Base-by-base conservation (phyloP, 2,329 filamentous ascomycete genomes). In the Clarireedia monteithiana region DNA sequence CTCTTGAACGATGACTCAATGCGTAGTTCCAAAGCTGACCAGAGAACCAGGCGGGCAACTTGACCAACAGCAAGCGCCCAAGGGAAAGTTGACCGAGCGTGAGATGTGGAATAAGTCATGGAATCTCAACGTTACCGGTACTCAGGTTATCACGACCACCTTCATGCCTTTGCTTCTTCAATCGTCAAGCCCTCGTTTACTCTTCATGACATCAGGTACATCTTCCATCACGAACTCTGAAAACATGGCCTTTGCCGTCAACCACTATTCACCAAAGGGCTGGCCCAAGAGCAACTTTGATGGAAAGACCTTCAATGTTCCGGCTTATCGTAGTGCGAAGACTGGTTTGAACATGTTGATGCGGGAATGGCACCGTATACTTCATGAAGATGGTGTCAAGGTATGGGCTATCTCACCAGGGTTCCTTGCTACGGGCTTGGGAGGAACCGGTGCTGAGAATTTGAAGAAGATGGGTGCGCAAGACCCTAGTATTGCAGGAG, bases 311-410 rank as follows among this genome's bases (percentile, higher is more conserved):
- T 58, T 64, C 44, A 49, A 62, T 5, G 58, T 68, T 36, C 40
- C 53, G 44, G 63, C 67, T 3, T 78, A 78, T 59, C 71, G 75
- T 6, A 68, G 66, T 34, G 62, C 66, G 26, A 78, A 78, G 65
- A 72, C 70, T 5, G 75, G 72, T 0, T 61, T 78, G 51, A 77
- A 77, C 59, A 78, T 78, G 75, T 58, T 78, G 59, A 75, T 77
- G 74, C 67, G 71, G 14, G 71, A 77, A 57, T 77, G 72, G 72
- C 53, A 65, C 42, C 69, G 72, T 45, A 61, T 72, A 3, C 66
- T 81, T 26, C 69, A 67, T 48, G 70, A 72, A 3, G 78, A 82
- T 48, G 76, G 77, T 0, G 75, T 81, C 6, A 78, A 76, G 62
- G 74, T 77, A 0, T 81, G 71, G 69, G 64, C 64, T 38, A 66